These are phyloP conservation scores for Pseudocercospora macadamiae DNA, from an alignment of 2,329 filamentous ascomycete species.

Conservation along the genomic window DNA sequence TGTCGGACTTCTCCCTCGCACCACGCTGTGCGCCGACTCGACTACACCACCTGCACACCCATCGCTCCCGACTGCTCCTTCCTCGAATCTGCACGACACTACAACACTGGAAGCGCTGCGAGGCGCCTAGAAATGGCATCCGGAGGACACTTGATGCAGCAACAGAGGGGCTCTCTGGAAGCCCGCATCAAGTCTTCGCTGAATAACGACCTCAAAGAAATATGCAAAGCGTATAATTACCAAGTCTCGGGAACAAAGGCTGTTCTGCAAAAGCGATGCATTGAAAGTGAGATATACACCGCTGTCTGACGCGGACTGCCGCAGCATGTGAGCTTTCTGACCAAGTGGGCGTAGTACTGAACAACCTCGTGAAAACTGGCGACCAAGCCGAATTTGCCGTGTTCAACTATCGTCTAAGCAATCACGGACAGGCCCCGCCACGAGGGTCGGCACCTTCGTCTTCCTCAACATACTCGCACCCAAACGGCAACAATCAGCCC, in stretches of 20 bases:
- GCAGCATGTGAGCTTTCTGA: slow-evolving; percentile 4
- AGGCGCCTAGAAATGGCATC: slow-evolving; percentile 33
- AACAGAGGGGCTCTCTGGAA: slow-evolving; percentile 35
- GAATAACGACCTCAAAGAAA: slow-evolving; percentile 71
- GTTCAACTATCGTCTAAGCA: slow-evolving; percentile 44
- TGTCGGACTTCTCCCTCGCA: neutral
- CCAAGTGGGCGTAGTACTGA: slow-evolving; percentile 41
- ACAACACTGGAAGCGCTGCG: slow-evolving; percentile 8
- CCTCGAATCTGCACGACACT: slow-evolving; percentile 5
- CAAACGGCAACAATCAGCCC: slow-evolving; percentile 9
- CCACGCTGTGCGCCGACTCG: neutral
- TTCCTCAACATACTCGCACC: slow-evolving; percentile 11
- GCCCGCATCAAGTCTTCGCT: slow-evolving; percentile 55
- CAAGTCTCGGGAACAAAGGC: slow-evolving; percentile 83
- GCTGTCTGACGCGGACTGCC: neutral
- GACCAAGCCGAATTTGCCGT: slow-evolving; percentile 43
- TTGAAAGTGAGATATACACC: slow-evolving; percentile 61
- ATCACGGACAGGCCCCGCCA: slow-evolving; percentile 41
- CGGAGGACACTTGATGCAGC: slow-evolving; percentile 45
- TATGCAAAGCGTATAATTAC: slow-evolving; percentile 75
- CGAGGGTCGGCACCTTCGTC: slow-evolving; percentile 13
- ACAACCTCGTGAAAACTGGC: slow-evolving; percentile 37
- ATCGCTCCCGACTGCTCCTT: neutral
- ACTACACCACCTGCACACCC: neutral
- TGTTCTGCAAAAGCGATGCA: slow-evolving; percentile 76